Conservation (phyloP, 257 asterid genomes). For the Vinca minor region DNA sequence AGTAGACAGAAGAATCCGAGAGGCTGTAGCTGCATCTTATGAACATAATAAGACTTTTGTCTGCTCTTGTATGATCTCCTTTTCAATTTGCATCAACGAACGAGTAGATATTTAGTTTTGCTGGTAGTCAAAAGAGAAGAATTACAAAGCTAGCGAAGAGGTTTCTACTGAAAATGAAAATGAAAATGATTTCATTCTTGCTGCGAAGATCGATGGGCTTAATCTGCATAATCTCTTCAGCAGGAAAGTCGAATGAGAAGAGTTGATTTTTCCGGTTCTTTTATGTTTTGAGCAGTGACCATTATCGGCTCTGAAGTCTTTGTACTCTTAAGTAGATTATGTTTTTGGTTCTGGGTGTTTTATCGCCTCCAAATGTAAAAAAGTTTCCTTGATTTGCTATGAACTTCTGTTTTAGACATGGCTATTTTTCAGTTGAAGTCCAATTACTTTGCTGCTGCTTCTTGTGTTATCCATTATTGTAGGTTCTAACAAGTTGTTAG, state of each 20-base stretch:
- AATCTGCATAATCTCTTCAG: slow-evolving; percentile 66
- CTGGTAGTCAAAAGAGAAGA: neutral
- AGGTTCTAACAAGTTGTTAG: neutral
- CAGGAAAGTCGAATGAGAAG: slow-evolving; percentile 39
- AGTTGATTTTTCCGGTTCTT: neutral
- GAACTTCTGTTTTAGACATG: neutral
- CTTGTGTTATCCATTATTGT: neutral
- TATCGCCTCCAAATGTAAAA: neutral
- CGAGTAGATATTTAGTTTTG: no score
- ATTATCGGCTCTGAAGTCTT: neutral
- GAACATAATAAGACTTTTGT: neutral
- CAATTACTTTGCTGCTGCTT: neutral
- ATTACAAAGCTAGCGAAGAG: no score
- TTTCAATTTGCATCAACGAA: no score
- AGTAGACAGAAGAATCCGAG: neutral
- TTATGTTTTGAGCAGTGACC: neutral
- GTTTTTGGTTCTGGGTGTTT: neutral
- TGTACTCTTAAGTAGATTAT: no score
- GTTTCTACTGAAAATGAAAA: slow-evolving; percentile 18
- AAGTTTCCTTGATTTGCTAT: neutral
- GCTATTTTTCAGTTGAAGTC: neutral
- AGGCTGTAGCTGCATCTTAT: neutral
- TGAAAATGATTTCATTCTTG: slow-evolving; percentile 91
- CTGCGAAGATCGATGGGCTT: slow-evolving; percentile 67
- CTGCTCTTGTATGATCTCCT: neutral